Evolutionary conservation across 2,329 filamentous ascomycete species (phyloP).

Genomic region (Bipolaris victoriae): DNA sequence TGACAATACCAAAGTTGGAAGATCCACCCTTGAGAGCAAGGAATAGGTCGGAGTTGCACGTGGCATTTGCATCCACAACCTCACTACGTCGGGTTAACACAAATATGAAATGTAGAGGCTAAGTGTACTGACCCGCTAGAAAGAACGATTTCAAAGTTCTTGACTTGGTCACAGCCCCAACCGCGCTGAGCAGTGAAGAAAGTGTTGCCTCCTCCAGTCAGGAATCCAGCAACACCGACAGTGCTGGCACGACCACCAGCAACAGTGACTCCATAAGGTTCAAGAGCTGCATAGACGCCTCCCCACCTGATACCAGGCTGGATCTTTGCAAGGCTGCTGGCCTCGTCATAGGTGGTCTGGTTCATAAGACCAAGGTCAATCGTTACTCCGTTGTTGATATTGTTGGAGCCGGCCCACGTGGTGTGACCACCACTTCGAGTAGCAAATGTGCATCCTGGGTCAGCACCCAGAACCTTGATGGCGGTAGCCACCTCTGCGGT

Average conservation of each 20-base stretch:
- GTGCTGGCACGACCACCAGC: constrained; percentile 33
- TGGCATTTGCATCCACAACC: constrained; percentile 47
- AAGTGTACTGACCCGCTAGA: constrained; percentile 36
- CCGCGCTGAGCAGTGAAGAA: constrained; percentile 32
- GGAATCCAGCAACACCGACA: constrained; percentile 39
- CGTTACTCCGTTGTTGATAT: constrained; percentile 36
- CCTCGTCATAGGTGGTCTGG: constrained; percentile 14
- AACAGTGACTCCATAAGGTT: constrained; percentile 23
- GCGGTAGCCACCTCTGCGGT: constrained; percentile 33
- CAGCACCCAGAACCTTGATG: constrained; percentile 19
- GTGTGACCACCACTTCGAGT: constrained; percentile 40
- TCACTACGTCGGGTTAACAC: constrained; percentile 30
- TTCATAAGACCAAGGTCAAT: constrained; percentile 39
- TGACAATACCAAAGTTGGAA: constrained; percentile 40
- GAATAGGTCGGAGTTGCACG: constrained; percentile 48
- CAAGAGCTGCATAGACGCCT: constrained; percentile 41
- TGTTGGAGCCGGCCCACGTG: constrained; percentile 36
- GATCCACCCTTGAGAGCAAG: constrained; percentile 44
- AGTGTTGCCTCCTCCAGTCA: constrained; percentile 38
- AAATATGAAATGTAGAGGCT: constrained; percentile 19
- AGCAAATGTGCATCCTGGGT: constrained; percentile 24
- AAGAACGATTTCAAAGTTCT: constrained; percentile 47
- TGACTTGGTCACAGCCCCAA: constrained; percentile 35
- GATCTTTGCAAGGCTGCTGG: constrained; percentile 28
- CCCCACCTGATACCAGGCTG: constrained; percentile 41